A percentile compares a stretch with the other conserved stretches of the same genome.
Conservation (phyloP, 2,329 filamentous ascomycete species). For the Macrophomina pseudophaseolina region DNA sequence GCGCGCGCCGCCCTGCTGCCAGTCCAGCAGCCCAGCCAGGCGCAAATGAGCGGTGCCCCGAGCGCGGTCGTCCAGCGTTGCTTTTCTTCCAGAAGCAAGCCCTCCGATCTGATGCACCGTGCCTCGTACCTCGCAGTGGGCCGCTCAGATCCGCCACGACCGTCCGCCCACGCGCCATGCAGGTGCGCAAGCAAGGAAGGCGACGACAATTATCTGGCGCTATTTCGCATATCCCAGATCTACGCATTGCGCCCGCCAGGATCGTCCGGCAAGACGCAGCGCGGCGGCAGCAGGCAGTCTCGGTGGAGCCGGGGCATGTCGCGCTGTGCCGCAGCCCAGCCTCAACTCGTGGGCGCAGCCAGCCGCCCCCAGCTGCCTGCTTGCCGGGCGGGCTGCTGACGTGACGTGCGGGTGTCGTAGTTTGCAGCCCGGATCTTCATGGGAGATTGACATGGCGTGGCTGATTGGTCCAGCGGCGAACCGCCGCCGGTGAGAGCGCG, state of each 20-base stretch:
- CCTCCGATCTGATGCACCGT: constrained; percentile 17
- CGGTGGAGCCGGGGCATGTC: constrained; percentile 9
- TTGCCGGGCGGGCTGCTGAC: background rate
- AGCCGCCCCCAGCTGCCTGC: background rate
- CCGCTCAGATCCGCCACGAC: background rate
- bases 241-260: constrained; percentile 6
- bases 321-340: constrained; percentile 16
- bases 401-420: constrained; percentile 8
- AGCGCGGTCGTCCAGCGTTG: constrained; percentile 13
- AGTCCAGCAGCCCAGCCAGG: background rate
- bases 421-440: constrained; percentile 12
- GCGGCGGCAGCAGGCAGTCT: constrained; percentile 6
- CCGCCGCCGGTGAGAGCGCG: constrained; percentile 13
- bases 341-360: background rate
- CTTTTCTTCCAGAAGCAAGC: constrained; percentile 19
- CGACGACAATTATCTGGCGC: constrained; percentile 4
- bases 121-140: constrained; percentile 20
- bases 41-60: constrained; percentile 6
- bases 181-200: constrained; percentile 19
- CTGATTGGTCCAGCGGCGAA: constrained; percentile 4
- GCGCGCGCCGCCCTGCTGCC: background rate
- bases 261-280: constrained; percentile 14
- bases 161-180: constrained; percentile 18
- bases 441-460: constrained; percentile 16
- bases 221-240: constrained; percentile 14